Evolutionary conservation across 805 yeast species (phyloP).

Genomic region (Lipomyces yamanashiensis): DNA sequence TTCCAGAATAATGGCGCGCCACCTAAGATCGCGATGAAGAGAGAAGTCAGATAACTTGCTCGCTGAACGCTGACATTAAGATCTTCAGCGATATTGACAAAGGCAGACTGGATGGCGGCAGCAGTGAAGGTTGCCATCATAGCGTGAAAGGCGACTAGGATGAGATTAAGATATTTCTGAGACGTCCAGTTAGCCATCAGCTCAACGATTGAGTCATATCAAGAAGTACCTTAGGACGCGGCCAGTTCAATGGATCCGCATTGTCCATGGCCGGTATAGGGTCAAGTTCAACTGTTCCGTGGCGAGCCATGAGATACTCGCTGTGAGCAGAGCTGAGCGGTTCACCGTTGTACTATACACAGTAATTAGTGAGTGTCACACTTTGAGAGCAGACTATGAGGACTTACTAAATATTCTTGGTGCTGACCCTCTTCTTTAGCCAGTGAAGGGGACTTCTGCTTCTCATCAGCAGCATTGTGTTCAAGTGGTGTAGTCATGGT

Average conservation of each 20-base stretch:
- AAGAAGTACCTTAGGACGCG: conserved; percentile 2
- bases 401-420: neutral
- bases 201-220: neutral
- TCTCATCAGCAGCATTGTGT: neutral
- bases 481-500: too few relatives aligned
- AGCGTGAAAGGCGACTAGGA: conserved; percentile 25
- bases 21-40: conserved; percentile 29
- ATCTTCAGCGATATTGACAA: conserved; percentile 24
- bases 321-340: conserved; percentile 3
- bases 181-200: too few relatives aligned
- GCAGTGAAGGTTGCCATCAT: conserved; percentile 33
- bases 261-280: conserved; percentile 30
- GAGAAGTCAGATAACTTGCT: conserved; percentile 29
- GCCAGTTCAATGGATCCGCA: conserved; percentile 34
- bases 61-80: conserved; percentile 25
- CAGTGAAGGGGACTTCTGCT: neutral
- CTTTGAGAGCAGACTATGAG: too few relatives aligned
- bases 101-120: conserved; percentile 33
- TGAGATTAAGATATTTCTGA: conserved; percentile 23
- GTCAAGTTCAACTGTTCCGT: conserved; percentile 32
- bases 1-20: conserved; percentile 26
- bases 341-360: neutral
- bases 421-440: conserved; percentile 1
- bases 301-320: conserved; percentile 30
- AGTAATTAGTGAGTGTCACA: neutral